These are phyloP conservation scores for Adenanthera pavonina DNA, from an alignment of 306 rosid genomes.

Conservation along the genomic window DNA sequence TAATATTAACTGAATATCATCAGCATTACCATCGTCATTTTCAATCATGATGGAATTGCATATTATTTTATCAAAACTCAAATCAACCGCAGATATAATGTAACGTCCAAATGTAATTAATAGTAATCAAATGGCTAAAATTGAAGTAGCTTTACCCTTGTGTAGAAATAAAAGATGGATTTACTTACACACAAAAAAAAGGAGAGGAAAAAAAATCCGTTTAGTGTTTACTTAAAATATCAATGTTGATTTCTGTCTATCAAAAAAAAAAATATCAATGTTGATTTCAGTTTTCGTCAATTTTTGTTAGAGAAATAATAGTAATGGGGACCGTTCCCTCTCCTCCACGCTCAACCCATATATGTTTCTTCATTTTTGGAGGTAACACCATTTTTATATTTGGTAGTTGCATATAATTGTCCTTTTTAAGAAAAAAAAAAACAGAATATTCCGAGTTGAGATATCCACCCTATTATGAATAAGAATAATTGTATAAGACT, in stretches of 20 bases:
- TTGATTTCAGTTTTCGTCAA: neutral
- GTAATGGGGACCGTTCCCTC: neutral
- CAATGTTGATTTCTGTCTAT: too few relatives aligned
- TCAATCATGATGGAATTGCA: neutral
- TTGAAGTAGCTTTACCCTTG: too few relatives aligned
- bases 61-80: neutral
- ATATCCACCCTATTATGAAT: neutral
- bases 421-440: neutral
- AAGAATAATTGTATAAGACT: neutral
- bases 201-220: too few relatives aligned
- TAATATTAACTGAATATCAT: neutral
- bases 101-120: neutral
- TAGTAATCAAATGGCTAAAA: neutral
- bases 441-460: conserved; percentile 16
- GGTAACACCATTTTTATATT: neutral
- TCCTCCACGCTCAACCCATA: neutral
- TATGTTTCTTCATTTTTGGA: neutral
- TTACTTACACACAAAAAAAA: too few relatives aligned
- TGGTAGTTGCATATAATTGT: conserved; percentile 6
- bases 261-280: neutral
- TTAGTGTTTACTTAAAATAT: too few relatives aligned
- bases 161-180: too few relatives aligned
- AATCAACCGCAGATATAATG: neutral
- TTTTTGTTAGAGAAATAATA: neutral
- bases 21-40: neutral